Conservation (phyloP, 768 basidiomycete genomes). For the Scleroderma citrinum region DNA sequence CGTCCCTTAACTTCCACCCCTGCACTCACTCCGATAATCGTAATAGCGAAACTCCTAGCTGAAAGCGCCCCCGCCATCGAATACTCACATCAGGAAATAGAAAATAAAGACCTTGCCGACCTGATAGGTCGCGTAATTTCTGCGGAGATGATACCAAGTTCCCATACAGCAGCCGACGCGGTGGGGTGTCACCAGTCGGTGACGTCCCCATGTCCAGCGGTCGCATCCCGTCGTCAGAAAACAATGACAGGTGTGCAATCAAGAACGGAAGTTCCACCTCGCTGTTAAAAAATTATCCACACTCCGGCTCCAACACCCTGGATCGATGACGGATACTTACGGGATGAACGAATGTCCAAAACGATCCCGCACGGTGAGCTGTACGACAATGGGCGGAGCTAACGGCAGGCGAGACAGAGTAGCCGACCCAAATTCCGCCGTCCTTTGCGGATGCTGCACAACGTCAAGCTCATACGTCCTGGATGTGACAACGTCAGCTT, state of each 20-base stretch:
- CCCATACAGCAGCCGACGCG: conserved; percentile 71
- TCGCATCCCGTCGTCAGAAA: conserved; percentile 59
- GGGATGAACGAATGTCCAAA: conserved; percentile 68
- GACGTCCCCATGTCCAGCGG: conserved; percentile 61
- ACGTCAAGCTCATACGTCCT: conserved; percentile 79
- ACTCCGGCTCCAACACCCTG: conserved; percentile 11
- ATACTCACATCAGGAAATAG: conserved; percentile 90
- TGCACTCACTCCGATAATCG: conserved; percentile 65
- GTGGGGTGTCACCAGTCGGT: conserved; percentile 35
- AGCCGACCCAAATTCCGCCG: conserved; percentile 75
- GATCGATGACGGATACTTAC: conserved; percentile 45
- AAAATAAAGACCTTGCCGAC: conserved; percentile 79
- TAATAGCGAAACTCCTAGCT: conserved; percentile 67
- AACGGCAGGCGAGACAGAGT: conserved; percentile 76
- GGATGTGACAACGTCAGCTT: conserved; percentile 16
- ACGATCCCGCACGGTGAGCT: conserved; percentile 67
- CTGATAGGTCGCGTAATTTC: conserved; percentile 72
- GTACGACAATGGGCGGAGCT: conserved; percentile 79
- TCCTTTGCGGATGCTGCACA: conserved; percentile 76
- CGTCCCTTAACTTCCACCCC: conserved; percentile 8
- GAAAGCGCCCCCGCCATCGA: conserved; percentile 69
- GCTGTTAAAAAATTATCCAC: conserved; percentile 38
- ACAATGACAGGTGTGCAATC: conserved; percentile 75
- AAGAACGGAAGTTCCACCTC: conserved; percentile 85
- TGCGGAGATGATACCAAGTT: conserved; percentile 81